phyloP scores from a whole-genome alignment of 768 basidiomycete genomes.

The Strobilomyces echinocephalus region DNA sequence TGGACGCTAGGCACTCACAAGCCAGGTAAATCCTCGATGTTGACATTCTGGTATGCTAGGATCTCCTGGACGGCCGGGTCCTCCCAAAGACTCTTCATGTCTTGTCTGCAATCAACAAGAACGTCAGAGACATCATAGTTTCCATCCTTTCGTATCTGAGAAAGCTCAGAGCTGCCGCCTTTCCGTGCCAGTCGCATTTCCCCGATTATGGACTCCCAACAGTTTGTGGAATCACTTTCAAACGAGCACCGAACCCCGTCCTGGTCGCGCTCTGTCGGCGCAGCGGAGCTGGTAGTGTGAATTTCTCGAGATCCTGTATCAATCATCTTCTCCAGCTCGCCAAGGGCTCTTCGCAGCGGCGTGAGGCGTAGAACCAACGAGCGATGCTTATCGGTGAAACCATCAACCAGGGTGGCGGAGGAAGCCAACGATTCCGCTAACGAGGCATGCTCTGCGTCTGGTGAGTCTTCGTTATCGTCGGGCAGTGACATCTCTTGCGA shows the following conservation, averaged over 20 bases:
- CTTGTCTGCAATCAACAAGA: slow-evolving; percentile 55
- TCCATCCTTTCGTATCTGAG: slow-evolving; percentile 25
- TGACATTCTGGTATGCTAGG: slow-evolving; percentile 46
- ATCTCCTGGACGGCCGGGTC: slow-evolving; percentile 63
- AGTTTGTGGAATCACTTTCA: slow-evolving; percentile 55
- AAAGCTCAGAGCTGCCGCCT: too few species aligned
- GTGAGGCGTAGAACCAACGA: slow-evolving; percentile 53
- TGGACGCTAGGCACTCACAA: slow-evolving; percentile 49
- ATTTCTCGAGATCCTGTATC: slow-evolving; percentile 55
- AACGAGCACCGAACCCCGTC: slow-evolving; percentile 34
- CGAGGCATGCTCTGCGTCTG: not conserved
- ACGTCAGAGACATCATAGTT: slow-evolving; percentile 51
- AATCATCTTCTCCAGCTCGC: slow-evolving; percentile 53
- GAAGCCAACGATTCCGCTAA: slow-evolving; percentile 14
- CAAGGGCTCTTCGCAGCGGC: slow-evolving; percentile 53
- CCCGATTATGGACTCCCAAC: slow-evolving; percentile 34
- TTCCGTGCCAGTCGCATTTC: too few species aligned
- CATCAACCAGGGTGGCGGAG: slow-evolving; percentile 20
- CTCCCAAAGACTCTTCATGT: slow-evolving; percentile 66
- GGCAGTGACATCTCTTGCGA: slow-evolving; percentile 49
- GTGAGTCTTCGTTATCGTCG: slow-evolving; percentile 20
- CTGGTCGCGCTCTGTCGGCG: slow-evolving; percentile 27
- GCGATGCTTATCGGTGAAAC: slow-evolving; percentile 60
- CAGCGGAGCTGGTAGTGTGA: slow-evolving; percentile 38
- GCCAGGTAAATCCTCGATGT: slow-evolving; percentile 66